phyloP scores from a whole-genome alignment of 805 yeast genomes.

The Ogataea ganodermae region DNA sequence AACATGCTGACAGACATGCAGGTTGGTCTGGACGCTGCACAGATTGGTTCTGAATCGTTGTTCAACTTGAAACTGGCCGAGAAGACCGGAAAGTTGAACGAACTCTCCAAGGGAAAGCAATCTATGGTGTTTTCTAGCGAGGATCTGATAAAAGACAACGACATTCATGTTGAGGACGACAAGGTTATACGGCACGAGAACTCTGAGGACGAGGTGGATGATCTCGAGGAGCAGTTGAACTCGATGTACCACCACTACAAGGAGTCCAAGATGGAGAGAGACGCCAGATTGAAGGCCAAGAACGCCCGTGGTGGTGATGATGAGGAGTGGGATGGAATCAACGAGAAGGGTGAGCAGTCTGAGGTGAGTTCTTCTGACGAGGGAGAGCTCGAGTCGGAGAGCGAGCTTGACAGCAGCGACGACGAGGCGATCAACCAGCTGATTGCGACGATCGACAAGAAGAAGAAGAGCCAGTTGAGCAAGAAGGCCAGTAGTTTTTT shows the following conservation, averaged over 20 bases:
- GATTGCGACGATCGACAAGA: conserved; percentile 53
- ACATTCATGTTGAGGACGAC: conserved; percentile 53
- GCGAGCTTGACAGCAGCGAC: conserved; percentile 59
- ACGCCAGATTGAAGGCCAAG: conserved; percentile 69
- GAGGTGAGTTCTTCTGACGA: conserved; percentile 39
- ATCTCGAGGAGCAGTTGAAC: conserved; percentile 80
- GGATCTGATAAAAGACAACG: conserved; percentile 55
- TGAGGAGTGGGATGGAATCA: conserved; percentile 81
- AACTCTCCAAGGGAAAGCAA: conserved; percentile 76
- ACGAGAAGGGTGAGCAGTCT: conserved; percentile 40
- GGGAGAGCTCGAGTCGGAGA: conserved; percentile 46
- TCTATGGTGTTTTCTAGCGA: conserved; percentile 59
- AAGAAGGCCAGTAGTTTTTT: conserved; percentile 46
- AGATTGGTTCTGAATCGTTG: conserved; percentile 72
- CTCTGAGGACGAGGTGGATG: conserved; percentile 58
- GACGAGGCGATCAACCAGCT: conserved; percentile 67
- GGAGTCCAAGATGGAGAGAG: conserved; percentile 63
- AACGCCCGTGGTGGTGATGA: conserved; percentile 73
- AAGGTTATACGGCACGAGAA: conserved; percentile 32
- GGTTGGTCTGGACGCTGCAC: conserved; percentile 90
- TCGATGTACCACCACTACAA: conserved; percentile 77
- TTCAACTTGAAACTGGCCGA: conserved; percentile 86
- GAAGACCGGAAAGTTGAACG: conserved; percentile 77
- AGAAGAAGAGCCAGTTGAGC: conserved; percentile 46
- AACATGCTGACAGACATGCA: conserved; percentile 92